These are phyloP conservation scores for Hydnum rufescens DNA, from an alignment of 768 basidiomycete genomes.

Conservation along the genomic window DNA sequence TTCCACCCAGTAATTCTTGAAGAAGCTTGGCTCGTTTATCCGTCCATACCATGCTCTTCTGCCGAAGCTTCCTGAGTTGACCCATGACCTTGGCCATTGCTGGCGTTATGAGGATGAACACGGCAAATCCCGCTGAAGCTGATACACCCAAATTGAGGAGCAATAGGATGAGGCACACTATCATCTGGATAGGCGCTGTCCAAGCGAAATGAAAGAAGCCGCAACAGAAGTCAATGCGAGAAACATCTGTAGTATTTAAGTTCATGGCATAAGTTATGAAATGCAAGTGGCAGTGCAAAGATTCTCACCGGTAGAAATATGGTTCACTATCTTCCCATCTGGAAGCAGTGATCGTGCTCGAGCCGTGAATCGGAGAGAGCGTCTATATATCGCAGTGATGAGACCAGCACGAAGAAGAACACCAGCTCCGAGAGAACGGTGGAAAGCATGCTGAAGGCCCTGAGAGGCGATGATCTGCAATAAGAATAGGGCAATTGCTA, in stretches of 20 bases:
- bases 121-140: conserved; percentile 46
- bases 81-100: conserved; percentile 45
- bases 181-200: conserved; percentile 13
- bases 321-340: conserved; percentile 81
- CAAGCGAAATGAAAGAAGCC: conserved; percentile 18
- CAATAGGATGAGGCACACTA: conserved; percentile 3
- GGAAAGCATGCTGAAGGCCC: conserved; percentile 21
- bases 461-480: conserved; percentile 19
- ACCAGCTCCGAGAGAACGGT: conserved; percentile 26
- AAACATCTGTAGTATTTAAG: conserved; percentile 50
- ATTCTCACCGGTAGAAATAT: too few species aligned
- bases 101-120: conserved; percentile 43
- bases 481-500: conserved; percentile 20
- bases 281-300: neutral
- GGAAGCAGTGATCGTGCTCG: conserved; percentile 61
- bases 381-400: conserved; percentile 70
- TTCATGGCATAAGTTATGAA: neutral
- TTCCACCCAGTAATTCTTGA: conserved; percentile 36
- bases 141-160: conserved; percentile 39
- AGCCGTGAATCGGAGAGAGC: conserved; percentile 54
- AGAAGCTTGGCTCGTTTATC: conserved; percentile 42
- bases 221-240: conserved; percentile 53
- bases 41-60: conserved; percentile 38
- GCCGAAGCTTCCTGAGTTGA: conserved; percentile 32
- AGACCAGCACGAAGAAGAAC: conserved; percentile 68